Evolutionary conservation across 1,139 yeast species (phyloP), one percentile per base, ranked within the genome.

Genomic region (Scheffersomyces titani): DNA sequence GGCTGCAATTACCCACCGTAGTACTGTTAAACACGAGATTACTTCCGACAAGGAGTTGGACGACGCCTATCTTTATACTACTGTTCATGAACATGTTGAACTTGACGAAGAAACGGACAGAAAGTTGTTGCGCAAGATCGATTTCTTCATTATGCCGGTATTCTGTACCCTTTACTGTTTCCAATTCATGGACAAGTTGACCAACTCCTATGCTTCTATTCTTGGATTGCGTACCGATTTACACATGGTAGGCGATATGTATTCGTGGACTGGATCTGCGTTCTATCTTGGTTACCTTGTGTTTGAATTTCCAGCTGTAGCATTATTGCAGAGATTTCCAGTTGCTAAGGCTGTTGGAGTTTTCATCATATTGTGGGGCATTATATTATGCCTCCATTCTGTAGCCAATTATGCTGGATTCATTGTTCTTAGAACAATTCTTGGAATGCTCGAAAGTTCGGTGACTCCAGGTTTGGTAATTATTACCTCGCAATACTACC

Each of bases 101-200:
- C 19, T 24, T 24, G 51, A 49, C 44, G 36, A 21, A 16, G 52
- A 3, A 40, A n/a, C 44, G 3, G 58, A 56, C 45, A 22, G 53
- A 57, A 72, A 62, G 57, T 63, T 83, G 13, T 68, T 77, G 18
- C 60, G 82, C 52, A 87, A 86, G 63, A 82, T 84, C 44, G 90
- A 87, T 65, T 50, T 79, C 19, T 79, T 68, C 59, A 66, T 87
- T 58, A 70, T 84, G 58, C 88, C 90, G 0, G 57, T 86, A 44
- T 75, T 87, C 75, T 80, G 87, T 64, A 56, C 82, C 13, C 67
- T 86, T n/a, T 85, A 85, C 64, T 78, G 85, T 18, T 72, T 80
- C 49, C 91, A 87, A 67, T 84, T 82, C 58, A 84, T 87, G 86
- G 92, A 88, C 69, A 88, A 88, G 65, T 70, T 78, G 20, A 72